Percentiles rank a stretch among this genome's conserved stretches.
These are phyloP conservation scores for Ceratobasidium sp. DNA, from an alignment of 1,284 basidiomycete genomes.

Conservation along the genomic window DNA sequence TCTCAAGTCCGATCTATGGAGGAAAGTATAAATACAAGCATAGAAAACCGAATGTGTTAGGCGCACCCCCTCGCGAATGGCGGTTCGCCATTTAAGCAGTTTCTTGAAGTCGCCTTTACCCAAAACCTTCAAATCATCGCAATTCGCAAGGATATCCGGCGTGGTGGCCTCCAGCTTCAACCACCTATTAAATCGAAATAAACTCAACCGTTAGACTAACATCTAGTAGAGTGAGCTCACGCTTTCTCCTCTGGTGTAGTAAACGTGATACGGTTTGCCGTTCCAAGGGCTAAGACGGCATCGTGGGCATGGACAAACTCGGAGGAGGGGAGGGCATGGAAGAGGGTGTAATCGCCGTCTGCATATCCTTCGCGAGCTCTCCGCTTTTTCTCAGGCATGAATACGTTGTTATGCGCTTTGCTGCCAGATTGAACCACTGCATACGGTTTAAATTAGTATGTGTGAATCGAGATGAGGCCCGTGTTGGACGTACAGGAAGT, in stretches of 20 bases:
- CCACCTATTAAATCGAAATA: constrained; percentile 67
- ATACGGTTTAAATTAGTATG: constrained; percentile 39
- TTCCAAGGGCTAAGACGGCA: constrained; percentile 86
- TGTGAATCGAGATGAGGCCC: constrained; percentile 50
- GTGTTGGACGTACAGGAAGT: constrained; percentile 48
- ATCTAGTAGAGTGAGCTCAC: constrained; percentile 60
- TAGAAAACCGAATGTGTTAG: constrained; percentile 22
- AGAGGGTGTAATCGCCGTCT: constrained; percentile 94
- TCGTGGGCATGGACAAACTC: constrained; percentile 82
- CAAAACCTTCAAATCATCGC: constrained; percentile 94
- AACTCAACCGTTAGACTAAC: constrained; percentile 30
- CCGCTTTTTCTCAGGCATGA: constrained; percentile 95
- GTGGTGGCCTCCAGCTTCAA: constrained; percentile 79
- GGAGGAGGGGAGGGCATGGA: constrained; percentile 78
- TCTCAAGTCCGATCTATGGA: constrained; percentile 81
- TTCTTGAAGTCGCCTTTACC: constrained; percentile 98
- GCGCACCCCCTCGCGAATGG: constrained; percentile 83
- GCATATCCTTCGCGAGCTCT: constrained; percentile 95
- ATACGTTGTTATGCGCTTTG: constrained; percentile 84
- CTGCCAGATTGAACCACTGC: constrained; percentile 36
- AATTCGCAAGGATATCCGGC: constrained; percentile 84
- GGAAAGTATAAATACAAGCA: constrained; percentile 34
- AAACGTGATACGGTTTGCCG: constrained; percentile 88
- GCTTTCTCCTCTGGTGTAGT: constrained; percentile 86
- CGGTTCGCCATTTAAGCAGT: constrained; percentile 91